These are phyloP conservation scores for Striga hermonthica DNA, from an alignment of 305 asterid genomes.

Conservation along the genomic window DNA sequence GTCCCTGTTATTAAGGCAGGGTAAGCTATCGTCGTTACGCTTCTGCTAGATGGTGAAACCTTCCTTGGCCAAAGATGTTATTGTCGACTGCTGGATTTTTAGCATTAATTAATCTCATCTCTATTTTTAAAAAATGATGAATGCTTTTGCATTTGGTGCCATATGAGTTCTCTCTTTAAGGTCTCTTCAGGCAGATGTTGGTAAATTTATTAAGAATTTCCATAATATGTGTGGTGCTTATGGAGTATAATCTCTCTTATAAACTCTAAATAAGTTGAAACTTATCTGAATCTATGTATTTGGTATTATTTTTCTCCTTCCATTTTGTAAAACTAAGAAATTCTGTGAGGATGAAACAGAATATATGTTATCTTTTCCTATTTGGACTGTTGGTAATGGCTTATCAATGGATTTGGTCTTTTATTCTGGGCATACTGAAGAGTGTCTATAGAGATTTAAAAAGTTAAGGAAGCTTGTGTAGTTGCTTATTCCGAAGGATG, in stretches of 20 bases:
- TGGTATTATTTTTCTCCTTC: not conserved
- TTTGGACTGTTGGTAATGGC: not conserved
- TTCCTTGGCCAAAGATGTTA: not conserved
- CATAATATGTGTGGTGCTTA: not conserved
- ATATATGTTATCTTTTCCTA: not conserved
- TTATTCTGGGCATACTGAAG: not conserved
- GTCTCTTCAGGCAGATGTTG: constrained; percentile 9
- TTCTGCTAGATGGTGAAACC: constrained; percentile 5
- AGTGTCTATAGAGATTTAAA: not conserved
- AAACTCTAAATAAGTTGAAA: constrained; percentile 3
- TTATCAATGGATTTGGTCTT: no score
- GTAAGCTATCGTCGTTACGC: constrained; percentile 43
- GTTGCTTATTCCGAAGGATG: not conserved
- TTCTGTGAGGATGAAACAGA: not conserved
- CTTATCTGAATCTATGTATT: not conserved
- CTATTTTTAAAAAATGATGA: not conserved
- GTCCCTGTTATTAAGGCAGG: constrained; percentile 61
- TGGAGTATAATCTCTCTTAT: not conserved
- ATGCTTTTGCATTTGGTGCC: constrained; percentile 18
- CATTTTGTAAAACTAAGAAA: not conserved
- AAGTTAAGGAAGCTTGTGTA: constrained; percentile 19
- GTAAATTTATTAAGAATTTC: constrained; percentile 7
- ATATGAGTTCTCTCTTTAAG: not conserved
- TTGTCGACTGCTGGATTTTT: constrained; percentile 1
- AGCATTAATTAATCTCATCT: not conserved